Evolutionary conservation across 1,284 basidiomycete species (phyloP).

Genomic region (Lentinula novae-zelandiae): DNA sequence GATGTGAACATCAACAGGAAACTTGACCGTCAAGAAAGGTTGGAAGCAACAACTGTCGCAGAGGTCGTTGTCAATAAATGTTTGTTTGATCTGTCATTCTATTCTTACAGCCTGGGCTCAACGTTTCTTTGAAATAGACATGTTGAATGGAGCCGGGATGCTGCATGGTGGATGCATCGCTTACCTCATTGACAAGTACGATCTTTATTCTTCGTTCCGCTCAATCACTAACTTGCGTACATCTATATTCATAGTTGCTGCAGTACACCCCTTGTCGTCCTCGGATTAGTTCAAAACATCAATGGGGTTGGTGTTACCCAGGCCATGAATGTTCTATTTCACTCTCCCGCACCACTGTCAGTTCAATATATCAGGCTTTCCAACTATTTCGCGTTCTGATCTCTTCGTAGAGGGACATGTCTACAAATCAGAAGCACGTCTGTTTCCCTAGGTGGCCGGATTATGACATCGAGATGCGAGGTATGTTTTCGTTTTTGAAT

Average conservation of each 20-base stretch:
- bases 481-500: conserved; percentile 25
- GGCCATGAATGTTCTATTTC: conserved; percentile 62
- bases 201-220: conserved; percentile 4
- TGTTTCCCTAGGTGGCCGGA: conserved; percentile 58
- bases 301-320: conserved; percentile 74
- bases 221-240: neutral
- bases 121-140: conserved; percentile 36
- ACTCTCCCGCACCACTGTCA: conserved; percentile 60
- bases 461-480: conserved; percentile 70
- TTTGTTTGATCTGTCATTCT: conserved; percentile 23
- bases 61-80: conserved; percentile 60
- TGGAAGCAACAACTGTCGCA: conserved; percentile 55
- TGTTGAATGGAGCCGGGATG: conserved; percentile 71
- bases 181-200: conserved; percentile 69
- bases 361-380: conserved; percentile 21
- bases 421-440: conserved; percentile 60
- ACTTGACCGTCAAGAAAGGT: conserved; percentile 39
- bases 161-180: conserved; percentile 68
- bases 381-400: neutral
- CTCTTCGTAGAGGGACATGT: conserved; percentile 42
- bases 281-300: conserved; percentile 52
- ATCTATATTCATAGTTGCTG: conserved; percentile 42
- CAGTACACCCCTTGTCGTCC: conserved; percentile 59
- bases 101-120: neutral
- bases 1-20: conserved; percentile 48